A percentile compares a stretch with the other conserved stretches of the same genome.
phyloP scores from a whole-genome alignment of 176 grass and related monocot genomes.

The Rhynchospora pubera region DNA sequence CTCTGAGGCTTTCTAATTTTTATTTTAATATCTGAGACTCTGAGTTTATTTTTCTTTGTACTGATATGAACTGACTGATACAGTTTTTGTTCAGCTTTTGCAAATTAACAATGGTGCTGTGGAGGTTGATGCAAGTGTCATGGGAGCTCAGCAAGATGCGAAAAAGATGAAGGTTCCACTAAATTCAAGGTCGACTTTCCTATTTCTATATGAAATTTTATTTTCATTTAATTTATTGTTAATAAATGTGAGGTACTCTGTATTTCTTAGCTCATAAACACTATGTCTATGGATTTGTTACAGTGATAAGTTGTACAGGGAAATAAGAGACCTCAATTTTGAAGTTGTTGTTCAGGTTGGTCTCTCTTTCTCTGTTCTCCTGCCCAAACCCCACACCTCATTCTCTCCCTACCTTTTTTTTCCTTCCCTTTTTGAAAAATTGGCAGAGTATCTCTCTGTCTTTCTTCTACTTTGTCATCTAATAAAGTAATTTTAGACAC shows the following conservation, averaged over 20 bases:
- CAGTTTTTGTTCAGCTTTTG: slow-evolving; percentile 51
- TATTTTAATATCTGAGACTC: not conserved
- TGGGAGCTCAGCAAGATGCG: slow-evolving; percentile 73
- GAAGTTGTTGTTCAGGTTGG: slow-evolving; percentile 96
- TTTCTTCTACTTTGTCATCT: not conserved
- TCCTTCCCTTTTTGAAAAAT: not conserved
- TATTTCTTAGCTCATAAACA: not conserved
- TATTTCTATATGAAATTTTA: not conserved
- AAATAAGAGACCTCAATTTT: slow-evolving; percentile 94
- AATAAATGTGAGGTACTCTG: not conserved
- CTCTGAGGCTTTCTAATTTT: not conserved
- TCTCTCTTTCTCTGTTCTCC: not conserved
- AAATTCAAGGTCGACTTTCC: slow-evolving; percentile 63
- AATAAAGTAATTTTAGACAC: not conserved
- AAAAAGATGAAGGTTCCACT: slow-evolving; percentile 90
- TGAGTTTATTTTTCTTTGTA: not conserved
- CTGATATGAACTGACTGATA: slow-evolving; percentile 13
- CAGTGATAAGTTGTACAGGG: slow-evolving; percentile 97
- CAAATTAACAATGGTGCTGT: slow-evolving; percentile 87
- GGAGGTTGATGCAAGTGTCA: slow-evolving; percentile 74
- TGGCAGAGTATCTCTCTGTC: not conserved
- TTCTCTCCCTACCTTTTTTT: slow-evolving; percentile 12
- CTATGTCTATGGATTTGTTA: slow-evolving; percentile 16
- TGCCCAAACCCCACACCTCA: not conserved
- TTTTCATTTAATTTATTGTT: slow-evolving; percentile 12